A percentile compares a stretch with the other conserved stretches of the same genome.
phyloP scores from a whole-genome alignment of 2,329 filamentous ascomycete genomes.

The Sphaerulina musiva region DNA sequence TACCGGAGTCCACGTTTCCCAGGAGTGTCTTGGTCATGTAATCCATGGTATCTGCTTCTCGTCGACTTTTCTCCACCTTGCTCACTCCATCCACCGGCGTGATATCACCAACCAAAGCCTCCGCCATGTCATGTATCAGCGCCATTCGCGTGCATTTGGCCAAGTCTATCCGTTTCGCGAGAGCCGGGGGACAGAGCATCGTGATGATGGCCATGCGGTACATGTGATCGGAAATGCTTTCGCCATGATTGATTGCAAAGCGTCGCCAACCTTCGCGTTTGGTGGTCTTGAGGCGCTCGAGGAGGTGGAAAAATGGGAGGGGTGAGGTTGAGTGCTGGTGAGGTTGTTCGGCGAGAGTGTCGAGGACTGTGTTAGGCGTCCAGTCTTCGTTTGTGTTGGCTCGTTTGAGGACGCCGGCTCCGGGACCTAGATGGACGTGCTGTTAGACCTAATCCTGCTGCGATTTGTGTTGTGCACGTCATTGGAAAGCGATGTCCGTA shows the following conservation, averaged over 20 bases:
- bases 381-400: constrained; percentile 32
- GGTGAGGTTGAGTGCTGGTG: constrained; percentile 61
- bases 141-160: constrained; percentile 89
- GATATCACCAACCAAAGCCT: constrained; percentile 90
- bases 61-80: constrained; percentile 81
- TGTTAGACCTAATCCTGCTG: background rate
- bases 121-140: constrained; percentile 94
- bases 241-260: constrained; percentile 68
- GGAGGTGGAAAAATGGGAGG: constrained; percentile 85
- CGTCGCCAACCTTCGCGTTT: constrained; percentile 94
- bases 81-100: constrained; percentile 81
- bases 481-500: constrained; percentile 10
- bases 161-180: constrained; percentile 67
- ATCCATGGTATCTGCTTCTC: constrained; percentile 86
- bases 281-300: constrained; percentile 90
- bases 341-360: constrained; percentile 54
- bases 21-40: constrained; percentile 71
- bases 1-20: constrained; percentile 65
- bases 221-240: constrained; percentile 96
- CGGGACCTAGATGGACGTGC: constrained; percentile 23
- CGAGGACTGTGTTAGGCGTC: constrained; percentile 53
- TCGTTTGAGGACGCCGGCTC: constrained; percentile 33
- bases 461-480: background rate
- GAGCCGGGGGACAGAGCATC: constrained; percentile 75
- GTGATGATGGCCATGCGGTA: constrained; percentile 98